Evolutionary conservation across 2,329 filamentous ascomycete species (phyloP).

Genomic region (Beauveria scarabaeidicola): DNA sequence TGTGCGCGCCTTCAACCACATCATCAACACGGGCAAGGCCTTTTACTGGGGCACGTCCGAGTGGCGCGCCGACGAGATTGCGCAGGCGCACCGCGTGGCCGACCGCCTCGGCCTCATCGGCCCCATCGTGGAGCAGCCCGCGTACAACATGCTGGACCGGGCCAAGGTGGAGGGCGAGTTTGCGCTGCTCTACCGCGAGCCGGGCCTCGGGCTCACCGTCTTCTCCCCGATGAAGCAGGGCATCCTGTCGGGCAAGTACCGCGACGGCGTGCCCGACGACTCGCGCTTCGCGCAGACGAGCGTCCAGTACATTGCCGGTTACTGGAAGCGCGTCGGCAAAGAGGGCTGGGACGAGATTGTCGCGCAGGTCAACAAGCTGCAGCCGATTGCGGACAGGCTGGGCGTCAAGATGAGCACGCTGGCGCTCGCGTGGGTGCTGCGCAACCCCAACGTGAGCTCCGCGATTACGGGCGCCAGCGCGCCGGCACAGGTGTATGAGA

Average conservation of each 20-base stretch:
- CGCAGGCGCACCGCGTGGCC: slow-evolving; percentile 51
- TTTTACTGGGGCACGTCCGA: slow-evolving; percentile 66
- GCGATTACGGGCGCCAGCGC: slow-evolving; percentile 54
- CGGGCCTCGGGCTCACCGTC: slow-evolving; percentile 53
- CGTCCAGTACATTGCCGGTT: slow-evolving; percentile 47
- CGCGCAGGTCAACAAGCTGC: slow-evolving; percentile 49
- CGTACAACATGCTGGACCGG: slow-evolving; percentile 56
- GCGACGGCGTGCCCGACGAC: slow-evolving; percentile 50
- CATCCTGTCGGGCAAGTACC: slow-evolving; percentile 60
- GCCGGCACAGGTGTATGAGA: slow-evolving; percentile 52
- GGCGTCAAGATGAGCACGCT: slow-evolving; percentile 48
- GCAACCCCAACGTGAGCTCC: slow-evolving; percentile 52
- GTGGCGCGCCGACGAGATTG: slow-evolving; percentile 59
- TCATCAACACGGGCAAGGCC: slow-evolving; percentile 59
- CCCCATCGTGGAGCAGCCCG: slow-evolving; percentile 58
- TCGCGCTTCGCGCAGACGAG: slow-evolving; percentile 49
- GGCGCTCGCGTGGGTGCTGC: slow-evolving; percentile 54
- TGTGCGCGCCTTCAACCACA: slow-evolving; percentile 61
- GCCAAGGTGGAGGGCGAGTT: slow-evolving; percentile 57
- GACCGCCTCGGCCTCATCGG: slow-evolving; percentile 53
- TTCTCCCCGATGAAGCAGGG: slow-evolving; percentile 52
- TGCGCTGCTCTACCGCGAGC: slow-evolving; percentile 49
- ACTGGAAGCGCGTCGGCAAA: slow-evolving; percentile 41
- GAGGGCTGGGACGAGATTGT: slow-evolving; percentile 48
- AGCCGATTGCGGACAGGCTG: slow-evolving; percentile 56